phyloP scores from a whole-genome alignment of 352 stramenopile species.

The Lagenidium sp. region DNA sequence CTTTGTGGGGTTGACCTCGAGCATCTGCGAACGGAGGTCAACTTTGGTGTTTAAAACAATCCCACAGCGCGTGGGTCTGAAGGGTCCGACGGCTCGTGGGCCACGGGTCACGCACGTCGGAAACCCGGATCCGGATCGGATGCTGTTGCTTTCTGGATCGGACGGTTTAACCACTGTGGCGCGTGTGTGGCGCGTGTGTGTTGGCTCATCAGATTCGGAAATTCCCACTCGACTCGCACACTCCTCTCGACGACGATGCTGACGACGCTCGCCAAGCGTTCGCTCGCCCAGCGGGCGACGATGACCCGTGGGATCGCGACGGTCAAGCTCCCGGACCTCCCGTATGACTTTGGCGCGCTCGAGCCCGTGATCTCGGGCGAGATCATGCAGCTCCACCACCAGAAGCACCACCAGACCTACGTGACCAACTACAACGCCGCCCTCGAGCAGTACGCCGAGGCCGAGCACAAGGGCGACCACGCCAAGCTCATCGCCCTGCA shows the following conservation, averaged over 20 bases:
- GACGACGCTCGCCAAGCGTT: conserved; percentile 14
- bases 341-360: conserved; percentile 83
- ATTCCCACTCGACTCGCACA: background rate
- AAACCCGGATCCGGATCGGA: too few relatives aligned
- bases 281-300: background rate
- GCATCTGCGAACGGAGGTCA: too few relatives aligned
- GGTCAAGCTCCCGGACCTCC: conserved; percentile 73
- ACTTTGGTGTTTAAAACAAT: too few relatives aligned
- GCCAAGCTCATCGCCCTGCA: conserved; percentile 89
- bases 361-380: conserved; percentile 83
- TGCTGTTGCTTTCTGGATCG: too few relatives aligned
- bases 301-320: conserved; percentile 44
- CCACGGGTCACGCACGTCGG: too few relatives aligned
- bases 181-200: too few relatives aligned
- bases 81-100: too few relatives aligned
- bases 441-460: conserved; percentile 91
- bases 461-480: conserved; percentile 82
- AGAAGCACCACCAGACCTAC: conserved; percentile 96
- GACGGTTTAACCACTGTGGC: too few relatives aligned
- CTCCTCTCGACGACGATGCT: background rate
- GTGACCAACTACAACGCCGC: conserved; percentile 94
- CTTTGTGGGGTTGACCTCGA: too few relatives aligned
- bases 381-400: conserved; percentile 94
- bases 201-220: too few relatives aligned
- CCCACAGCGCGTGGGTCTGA: too few relatives aligned